Evolutionary conservation across 140 eudicot species (phyloP), one percentile per base, ranked within the genome.

Genomic region (Artemisia princeps): DNA sequence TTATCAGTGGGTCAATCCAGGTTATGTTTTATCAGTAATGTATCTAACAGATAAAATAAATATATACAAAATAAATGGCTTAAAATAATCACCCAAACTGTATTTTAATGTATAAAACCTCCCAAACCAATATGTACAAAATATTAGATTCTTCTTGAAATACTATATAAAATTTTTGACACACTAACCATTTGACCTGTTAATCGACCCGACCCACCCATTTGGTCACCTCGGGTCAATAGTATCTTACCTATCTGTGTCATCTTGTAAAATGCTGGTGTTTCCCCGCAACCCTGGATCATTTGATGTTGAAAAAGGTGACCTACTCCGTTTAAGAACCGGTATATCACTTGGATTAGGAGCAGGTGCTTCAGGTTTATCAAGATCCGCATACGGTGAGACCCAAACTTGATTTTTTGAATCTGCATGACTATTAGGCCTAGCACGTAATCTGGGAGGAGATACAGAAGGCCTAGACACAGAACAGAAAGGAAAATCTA

Each of bases 271-370:
- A 61, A 78, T 23, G 28, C 60, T 72, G 60, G 53, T 23, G 30
- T 77, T 74, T 14, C 78, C 81, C 61, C 52, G 76, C 59, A 68
- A 75, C 57, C n/a, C 80, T 69, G 70, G 76, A 62, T 77, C 83
- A 62, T 67, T 51, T 73, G 81, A 46, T 72, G 80, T 10, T 69
- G 62, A 37, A 67, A 71, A 61, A 57, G 94, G 96, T 68, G 76
- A 74, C 81, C 83, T 79, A 67, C 73, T 81, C 80, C 85, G 81
- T 68, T 85, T 88, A 26, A 76, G 75, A 69, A 64, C 79, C 51
- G 94, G 75, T 37, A 60, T 13, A 71, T 70, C 77, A 23, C 57
- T 65, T 61, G 78, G 76, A 78, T 77, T 81, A 19, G 55, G 63
- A 53, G 61, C 65, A 71, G 74, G 69, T 69, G 48, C 76, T 80